Base-by-base conservation (phyloP, 805 yeast genomes). In the Barnettozyma sp. region DNA sequence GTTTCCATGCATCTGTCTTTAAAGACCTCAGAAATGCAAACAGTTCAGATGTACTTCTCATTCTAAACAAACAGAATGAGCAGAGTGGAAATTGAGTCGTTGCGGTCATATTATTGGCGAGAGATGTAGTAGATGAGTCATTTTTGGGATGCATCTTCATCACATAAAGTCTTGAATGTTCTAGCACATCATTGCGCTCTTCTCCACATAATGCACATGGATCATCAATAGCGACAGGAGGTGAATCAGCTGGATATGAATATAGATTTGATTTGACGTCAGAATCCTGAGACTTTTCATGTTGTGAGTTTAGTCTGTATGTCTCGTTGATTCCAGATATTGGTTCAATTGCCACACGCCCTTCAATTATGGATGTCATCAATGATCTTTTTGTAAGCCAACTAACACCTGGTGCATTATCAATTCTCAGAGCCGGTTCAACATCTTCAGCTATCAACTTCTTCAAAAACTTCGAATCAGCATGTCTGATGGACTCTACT, bases 141-240 rank as follows among this genome's bases (percentile, higher is more conserved):
- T 42, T 14, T 32, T 45, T 48, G 9, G 52, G 51, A 50, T 67
- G 59, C 35, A 72, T 61, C 43, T 76, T 78, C 52, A 88, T 62
- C 37, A 72, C 70, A 54, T 87, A 83, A 44, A 85, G 59, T 43
- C 97, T 71, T 2, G 90, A 80, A 58, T 84, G 87, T 45, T 80
- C 82, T 41, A 83, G 64, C 37, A 74, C 68, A 49, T 78, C 85
- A 50, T 71, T 70, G 41, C 94, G 69, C 10, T 60, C 54, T 56
- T 88, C 97, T 6, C 88, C 90, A 63, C 97, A 90, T 28, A 90
- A 65, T 5, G 87, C 68, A 60, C 97, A 90, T 5, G 87, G 76
- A 2, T 76, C 75, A 34, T 70, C 66, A 16, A 82, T 71, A 0
- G 95, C 95, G 13, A 82, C 77, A 1, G 94, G 90, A 6, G 76